Percentiles rank a stretch among this genome's conserved stretches.
phyloP scores from a whole-genome alignment of 106 monocot genomes.

The Dendrobium catenatum region DNA sequence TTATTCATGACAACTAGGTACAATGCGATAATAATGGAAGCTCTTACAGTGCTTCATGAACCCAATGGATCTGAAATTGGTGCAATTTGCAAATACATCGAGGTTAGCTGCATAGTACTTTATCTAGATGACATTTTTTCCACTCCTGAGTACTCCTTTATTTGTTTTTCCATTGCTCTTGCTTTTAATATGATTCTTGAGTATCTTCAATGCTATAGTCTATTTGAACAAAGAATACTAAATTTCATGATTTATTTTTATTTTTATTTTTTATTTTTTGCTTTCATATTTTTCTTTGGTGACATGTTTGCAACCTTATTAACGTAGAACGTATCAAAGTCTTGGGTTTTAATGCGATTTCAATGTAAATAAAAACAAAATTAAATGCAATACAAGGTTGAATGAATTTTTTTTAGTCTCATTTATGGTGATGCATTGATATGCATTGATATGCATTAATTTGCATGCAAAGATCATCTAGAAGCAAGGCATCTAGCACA shows the following conservation, averaged over 20 bases:
- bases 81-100: conserved; percentile 60
- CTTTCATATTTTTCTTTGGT: conserved; percentile 1
- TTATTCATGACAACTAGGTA: conserved; percentile 29
- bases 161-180: not conserved
- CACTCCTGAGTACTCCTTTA: not conserved
- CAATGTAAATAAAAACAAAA: not conserved
- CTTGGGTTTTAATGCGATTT: not conserved
- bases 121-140: not conserved
- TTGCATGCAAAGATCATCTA: not conserved
- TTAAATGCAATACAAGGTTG: not conserved
- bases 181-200: not conserved
- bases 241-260: not conserved
- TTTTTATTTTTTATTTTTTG: not conserved
- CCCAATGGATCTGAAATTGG: conserved; percentile 61
- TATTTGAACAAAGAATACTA: not conserved
- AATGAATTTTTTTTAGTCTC: not conserved
- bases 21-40: conserved; percentile 57
- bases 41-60: conserved; percentile 42
- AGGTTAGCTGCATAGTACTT: conserved; percentile 25
- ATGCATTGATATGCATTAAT: not conserved
- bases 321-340: not conserved
- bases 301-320: not conserved
- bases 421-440: not conserved
- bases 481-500: too few relatives aligned
- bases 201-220: not conserved